Evolutionary conservation across 352 stramenopile species (phyloP).

Genomic region (Phytophthora colocasiae): DNA sequence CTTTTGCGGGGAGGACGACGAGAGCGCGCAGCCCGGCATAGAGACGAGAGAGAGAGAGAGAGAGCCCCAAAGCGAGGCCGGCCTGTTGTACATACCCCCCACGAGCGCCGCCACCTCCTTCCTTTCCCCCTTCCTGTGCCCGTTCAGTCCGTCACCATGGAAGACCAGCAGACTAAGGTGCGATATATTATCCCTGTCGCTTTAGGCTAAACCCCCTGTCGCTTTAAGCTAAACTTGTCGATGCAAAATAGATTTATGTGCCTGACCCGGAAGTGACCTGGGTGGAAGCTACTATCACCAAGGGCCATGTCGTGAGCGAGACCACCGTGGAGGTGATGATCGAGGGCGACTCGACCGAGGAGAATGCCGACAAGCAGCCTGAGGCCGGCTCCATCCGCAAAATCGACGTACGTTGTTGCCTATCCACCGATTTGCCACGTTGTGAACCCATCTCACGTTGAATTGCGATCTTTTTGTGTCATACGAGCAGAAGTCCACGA

Average conservation of each 20-base stretch:
- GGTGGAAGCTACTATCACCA: conserved; percentile 86
- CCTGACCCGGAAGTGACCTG: conserved; percentile 80
- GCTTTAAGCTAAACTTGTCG: conserved; percentile 1
- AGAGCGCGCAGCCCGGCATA: conserved; percentile 16
- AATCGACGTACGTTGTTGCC: conserved; percentile 39
- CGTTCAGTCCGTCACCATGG: conserved; percentile 30
- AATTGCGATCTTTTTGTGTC: conserved; percentile 16
- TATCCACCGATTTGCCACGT: conserved; percentile 3
- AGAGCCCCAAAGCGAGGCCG: conserved; percentile 5
- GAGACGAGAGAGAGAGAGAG: conserved; percentile 16
- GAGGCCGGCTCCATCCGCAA: conserved; percentile 57
- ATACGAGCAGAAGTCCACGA: conserved; percentile 65
- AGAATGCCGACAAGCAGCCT: conserved; percentile 70
- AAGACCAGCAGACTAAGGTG: conserved; percentile 61
- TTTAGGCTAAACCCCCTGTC: conserved; percentile 4
- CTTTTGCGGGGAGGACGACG: conserved; percentile 45
- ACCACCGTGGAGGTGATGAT: conserved; percentile 85
- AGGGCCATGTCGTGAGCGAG: conserved; percentile 81
- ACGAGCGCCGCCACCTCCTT: conserved; percentile 1
- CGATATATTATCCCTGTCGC: conserved; percentile 1
- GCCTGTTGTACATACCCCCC: conserved; percentile 1
- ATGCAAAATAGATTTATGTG: conserved; percentile 75
- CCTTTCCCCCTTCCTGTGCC: conserved; percentile 4
- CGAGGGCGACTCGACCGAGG: conserved; percentile 71
- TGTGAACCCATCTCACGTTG: conserved; percentile 13